These are phyloP conservation scores for Aspergillus sp. DNA, from an alignment of 2,329 filamentous ascomycete genomes.

Conservation along the genomic window DNA sequence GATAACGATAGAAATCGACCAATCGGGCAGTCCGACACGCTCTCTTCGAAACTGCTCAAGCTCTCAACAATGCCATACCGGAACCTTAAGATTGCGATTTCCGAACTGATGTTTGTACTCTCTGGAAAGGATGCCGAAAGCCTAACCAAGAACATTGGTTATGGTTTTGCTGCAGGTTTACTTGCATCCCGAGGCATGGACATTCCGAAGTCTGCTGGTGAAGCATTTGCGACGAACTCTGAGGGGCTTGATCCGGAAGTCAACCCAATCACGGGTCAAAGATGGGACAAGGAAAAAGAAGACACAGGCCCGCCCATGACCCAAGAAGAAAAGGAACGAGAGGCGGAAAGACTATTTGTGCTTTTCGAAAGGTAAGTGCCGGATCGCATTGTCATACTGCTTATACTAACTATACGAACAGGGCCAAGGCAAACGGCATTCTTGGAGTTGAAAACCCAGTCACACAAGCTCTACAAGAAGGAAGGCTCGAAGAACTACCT, in stretches of 20 bases:
- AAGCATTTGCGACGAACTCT: conserved; percentile 48
- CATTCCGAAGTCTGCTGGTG: conserved; percentile 66
- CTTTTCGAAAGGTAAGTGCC: conserved; percentile 73
- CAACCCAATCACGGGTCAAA: conserved; percentile 87
- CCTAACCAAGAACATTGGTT: conserved; percentile 90
- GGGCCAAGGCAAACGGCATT: conserved; percentile 71
- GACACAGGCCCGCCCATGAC: conserved; percentile 73
- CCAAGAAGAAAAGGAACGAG: conserved; percentile 84
- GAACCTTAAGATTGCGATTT: conserved; percentile 71
- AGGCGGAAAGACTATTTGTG: conserved; percentile 86
- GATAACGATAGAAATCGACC: conserved; percentile 73
- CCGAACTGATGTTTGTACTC: conserved; percentile 79
- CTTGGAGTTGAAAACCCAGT: conserved; percentile 79
- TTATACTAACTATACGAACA: conserved; percentile 27
- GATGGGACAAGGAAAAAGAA: conserved; percentile 65
- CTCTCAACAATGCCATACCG: conserved; percentile 75
- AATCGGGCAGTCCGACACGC: conserved; percentile 70
- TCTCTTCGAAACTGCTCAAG: conserved; percentile 74
- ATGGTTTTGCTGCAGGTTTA: conserved; percentile 89
- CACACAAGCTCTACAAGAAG: conserved; percentile 65
- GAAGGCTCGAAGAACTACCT: conserved; percentile 67
- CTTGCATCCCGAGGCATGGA: conserved; percentile 80
- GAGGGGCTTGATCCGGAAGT: conserved; percentile 41
- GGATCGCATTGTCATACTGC: conserved; percentile 8
- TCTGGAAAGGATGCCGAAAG: conserved; percentile 75